These are phyloP conservation scores for Solanum chacoense DNA, from an alignment of 305 asterid species.

Conservation along the genomic window DNA sequence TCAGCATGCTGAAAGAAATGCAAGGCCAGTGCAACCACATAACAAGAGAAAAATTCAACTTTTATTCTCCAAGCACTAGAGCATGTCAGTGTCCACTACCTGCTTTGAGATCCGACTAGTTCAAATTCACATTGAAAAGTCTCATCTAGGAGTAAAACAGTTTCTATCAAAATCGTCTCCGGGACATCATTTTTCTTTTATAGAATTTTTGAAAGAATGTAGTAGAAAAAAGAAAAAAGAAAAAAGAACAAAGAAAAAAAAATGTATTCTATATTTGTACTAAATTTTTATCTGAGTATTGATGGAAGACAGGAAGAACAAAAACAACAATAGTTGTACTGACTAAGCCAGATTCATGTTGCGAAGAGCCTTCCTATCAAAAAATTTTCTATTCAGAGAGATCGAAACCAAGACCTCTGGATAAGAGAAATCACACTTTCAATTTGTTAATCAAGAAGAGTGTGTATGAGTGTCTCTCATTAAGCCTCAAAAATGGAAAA, in stretches of 20 bases:
- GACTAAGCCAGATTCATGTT: not conserved
- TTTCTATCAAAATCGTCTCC: not conserved
- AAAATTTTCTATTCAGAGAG: not conserved
- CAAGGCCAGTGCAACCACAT: slow-evolving; percentile 50
- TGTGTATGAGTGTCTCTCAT: not conserved
- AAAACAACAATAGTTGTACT: not conserved
- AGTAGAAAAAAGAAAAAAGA: not conserved
- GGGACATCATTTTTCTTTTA: not conserved
- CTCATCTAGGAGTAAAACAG: not conserved
- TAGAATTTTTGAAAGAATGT: not conserved
- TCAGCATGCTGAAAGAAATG: slow-evolving; percentile 50
- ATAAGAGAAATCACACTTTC: not conserved
- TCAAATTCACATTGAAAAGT: not conserved
- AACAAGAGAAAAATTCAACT: slow-evolving; percentile 29
- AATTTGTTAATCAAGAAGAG: not conserved
- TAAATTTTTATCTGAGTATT: not conserved
- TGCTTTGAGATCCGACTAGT: not conserved
- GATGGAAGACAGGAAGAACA: not conserved
- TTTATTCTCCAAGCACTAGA: not conserved
- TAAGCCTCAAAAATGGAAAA: not conserved
- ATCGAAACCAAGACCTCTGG: not conserved
- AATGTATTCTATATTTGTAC: not conserved
- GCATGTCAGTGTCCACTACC: not conserved
- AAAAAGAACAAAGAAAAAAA: not conserved
- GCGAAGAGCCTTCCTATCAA: not conserved